Base-by-base conservation (phyloP, 345 rosid genomes). In the Punica granatum region DNA sequence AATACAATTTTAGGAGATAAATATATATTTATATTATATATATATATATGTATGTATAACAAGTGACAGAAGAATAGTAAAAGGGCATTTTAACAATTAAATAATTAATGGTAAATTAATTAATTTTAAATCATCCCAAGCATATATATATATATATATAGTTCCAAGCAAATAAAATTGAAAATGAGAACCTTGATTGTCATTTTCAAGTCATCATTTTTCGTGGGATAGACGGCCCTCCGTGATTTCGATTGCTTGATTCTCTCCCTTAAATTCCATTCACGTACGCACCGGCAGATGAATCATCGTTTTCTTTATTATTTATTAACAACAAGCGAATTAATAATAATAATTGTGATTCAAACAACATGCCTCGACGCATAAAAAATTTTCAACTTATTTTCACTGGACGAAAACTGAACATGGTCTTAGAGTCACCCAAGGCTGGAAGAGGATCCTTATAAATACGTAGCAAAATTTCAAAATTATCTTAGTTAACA, bases 1-100 rank as follows among this genome's bases (percentile, higher is more conserved):
- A 66, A 67, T 66, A 73, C n/a, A 41, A 42, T 48, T 66, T 73
- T 67, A 63, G 72, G 42, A 30, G 56, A 46, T 63, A 4, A 41
- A n/a, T n/a, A n/a, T n/a, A n/a, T n/a, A n/a, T n/a, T n/a, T n/a
- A n/a, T n/a, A n/a, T n/a, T n/a, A n/a, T n/a, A n/a, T n/a, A n/a
- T n/a, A n/a, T n/a, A n/a, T n/a, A n/a, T n/a, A n/a, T n/a, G n/a
- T n/a, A n/a, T n/a, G n/a, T n/a, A n/a, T n/a, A n/a, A n/a, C n/a
- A n/a, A n/a, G n/a, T n/a, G n/a, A n/a, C n/a, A n/a, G n/a, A n/a
- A n/a, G n/a, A 58, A 39, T 44, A 21, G 58, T 12, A 1, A 37
- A 31, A 25, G 15, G 33, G 2, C 19, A 32, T 13, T 14, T 39
- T n/a, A 0, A 0, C 36, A 34, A 31, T 0, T 0, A 63, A 31